These are phyloP conservation scores for Pseudohyphozyma bogoriensis DNA, from an alignment of 768 basidiomycete species.

Conservation along the genomic window DNA sequence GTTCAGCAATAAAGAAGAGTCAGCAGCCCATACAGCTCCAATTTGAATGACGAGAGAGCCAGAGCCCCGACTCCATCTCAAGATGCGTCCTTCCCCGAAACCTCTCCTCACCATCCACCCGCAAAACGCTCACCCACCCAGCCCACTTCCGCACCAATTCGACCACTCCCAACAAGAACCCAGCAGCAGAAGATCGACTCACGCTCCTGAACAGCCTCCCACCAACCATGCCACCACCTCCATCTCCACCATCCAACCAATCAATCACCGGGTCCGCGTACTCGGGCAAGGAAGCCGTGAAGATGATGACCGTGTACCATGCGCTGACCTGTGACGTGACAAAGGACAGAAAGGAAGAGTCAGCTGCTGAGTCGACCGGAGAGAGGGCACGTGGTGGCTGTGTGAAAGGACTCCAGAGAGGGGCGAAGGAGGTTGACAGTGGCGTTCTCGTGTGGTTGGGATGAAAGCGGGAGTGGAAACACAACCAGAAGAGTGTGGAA, in stretches of 20 bases:
- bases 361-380: not conserved
- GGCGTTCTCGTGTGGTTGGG: no score
- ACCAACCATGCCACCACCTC: conserved; percentile 72
- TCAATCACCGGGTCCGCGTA: conserved; percentile 99
- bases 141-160: no score
- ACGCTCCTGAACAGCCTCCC: conserved; percentile 86
- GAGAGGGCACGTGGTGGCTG: no score
- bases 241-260: conserved; percentile 70
- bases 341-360: not conserved
- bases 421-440: not conserved
- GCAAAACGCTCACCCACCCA: no score
- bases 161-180: no score
- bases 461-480: no score
- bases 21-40: no score
- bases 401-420: not conserved
- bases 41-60: no score
- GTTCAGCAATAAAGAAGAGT: no score
- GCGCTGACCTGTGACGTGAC: conserved; percentile 65
- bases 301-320: conserved; percentile 98
- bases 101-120: no score
- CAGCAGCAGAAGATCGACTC: conserved; percentile 9
- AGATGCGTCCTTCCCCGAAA: no score
- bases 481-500: not conserved
- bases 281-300: conserved; percentile 98
- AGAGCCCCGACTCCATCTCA: no score